Base-by-base conservation (phyloP, 148 eudicot species). In the Dysphania ambrosioides region DNA sequence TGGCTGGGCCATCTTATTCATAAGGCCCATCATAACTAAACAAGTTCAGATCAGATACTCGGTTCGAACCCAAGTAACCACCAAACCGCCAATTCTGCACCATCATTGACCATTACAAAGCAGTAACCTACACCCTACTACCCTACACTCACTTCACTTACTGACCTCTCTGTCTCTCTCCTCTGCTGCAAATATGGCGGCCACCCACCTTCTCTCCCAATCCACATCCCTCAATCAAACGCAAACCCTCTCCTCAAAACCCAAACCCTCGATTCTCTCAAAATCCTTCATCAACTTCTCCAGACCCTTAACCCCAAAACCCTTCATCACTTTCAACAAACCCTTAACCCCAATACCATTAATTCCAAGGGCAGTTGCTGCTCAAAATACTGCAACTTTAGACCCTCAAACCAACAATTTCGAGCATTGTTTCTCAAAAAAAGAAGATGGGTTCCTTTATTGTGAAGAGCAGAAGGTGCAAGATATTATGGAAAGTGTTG, bases 401-500 rank as follows among this genome's bases (percentile, higher is more conserved):
- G 68, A 79, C 23, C 80, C 85, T 49, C 19, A 80, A 81, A 72
- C 79, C 73, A 72, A 30, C 11, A 53, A 57, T 51, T 83, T 89
- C 64, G 57, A 80, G 58, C 90, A 89, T 44, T 87, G 88, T 77
- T 95, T 90, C 72, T 53, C 78, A 26, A 92, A 92, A 82, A 51
- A 61, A 4, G 87, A 82, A 34, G 97, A 95, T 87, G 98, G 97
- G 63, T 89, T 77, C 75, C 85, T 95, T 88, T 92, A 87, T 36
- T 90, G 93, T 73, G 98, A 92, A 82, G 92, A 86, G n/a, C 58
- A 83, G 71, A 88, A 84, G 80, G 98, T 95, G 30, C 74, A 89
- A 75, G 93, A 92, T 21, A 67, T 92, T 35, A 89, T 95, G 93
- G 91, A 92, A 7, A 79, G 32, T 21, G 97, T 87, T 60, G 99